Evolutionary conservation across 108 stramenopile species (phyloP), one percentile per base, ranked within the genome.

Genomic region (Nitzschia palea): DNA sequence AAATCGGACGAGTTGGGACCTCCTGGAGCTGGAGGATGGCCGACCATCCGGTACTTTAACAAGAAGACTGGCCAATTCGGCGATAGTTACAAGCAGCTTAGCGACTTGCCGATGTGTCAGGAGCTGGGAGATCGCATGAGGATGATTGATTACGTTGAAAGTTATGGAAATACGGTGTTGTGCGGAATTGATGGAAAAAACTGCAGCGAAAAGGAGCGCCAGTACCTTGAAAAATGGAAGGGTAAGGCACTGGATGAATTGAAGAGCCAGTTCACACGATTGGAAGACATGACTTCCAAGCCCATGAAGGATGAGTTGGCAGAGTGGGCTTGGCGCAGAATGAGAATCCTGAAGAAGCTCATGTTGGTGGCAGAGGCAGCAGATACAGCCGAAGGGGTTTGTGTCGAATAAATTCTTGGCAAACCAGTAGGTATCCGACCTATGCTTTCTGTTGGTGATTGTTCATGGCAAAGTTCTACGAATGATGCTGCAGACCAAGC

Each of bases 21-120:
- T 26, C 87, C 87, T 9, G 88, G 88, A 29, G 50, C 68, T 0
- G 88, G 88, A 31, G 88, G 88, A 14, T 89, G 88, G 88, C 88
- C 88, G 4, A 86, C 88, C 2, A 80, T 89, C 60, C 80, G 85
- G 5, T 83, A 83, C 57, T 89, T 86, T 62, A 89, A 81, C 61
- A 62, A 71, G 25, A 81, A 84, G 55, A 86, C 88, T 29, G 85
- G 85, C 0, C 60, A 72, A 0, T 71, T 67, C 2, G 88, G 88
- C 33, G 83, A 52, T 4, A 17, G 72, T 18, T 89, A 89, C 64
- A 54, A 44, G 44, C 79, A 89, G 74, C 62, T 79, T 45, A 89
- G 83, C 15, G 50, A 56, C 37, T 27, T 44, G 20, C 55, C 80
- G 30, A 86, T 89, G 75, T 89, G 88, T 58, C 50, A 65, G 27